A percentile compares a stretch with the other conserved stretches of the same genome.
Conservation (phyloP, 129 eudicot species). For the Erigeron canadensis region DNA sequence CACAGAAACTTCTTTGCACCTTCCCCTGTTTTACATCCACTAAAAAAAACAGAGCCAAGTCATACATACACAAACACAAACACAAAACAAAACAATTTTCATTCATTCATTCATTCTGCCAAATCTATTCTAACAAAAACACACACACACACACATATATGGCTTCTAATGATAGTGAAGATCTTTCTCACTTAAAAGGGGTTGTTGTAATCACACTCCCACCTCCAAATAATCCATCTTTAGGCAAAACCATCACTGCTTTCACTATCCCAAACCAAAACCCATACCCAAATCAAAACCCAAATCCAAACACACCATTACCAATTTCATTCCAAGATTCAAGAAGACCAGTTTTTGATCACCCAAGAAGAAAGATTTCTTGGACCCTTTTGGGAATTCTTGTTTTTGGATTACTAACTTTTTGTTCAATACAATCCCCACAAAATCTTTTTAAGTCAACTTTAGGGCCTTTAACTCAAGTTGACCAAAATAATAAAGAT, state of each 20-base stretch:
- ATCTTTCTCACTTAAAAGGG: slow-evolving; percentile 43
- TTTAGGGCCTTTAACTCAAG: slow-evolving; percentile 4
- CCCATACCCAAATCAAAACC: slow-evolving; percentile 12
- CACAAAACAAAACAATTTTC: neutral
- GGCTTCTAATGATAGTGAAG: slow-evolving; percentile 40
- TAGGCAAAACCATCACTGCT: slow-evolving; percentile 74
- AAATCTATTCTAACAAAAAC: slow-evolving; percentile 12
- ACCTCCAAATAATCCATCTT: slow-evolving; percentile 63
- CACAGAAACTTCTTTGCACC: slow-evolving; percentile 1
- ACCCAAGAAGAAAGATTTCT: slow-evolving; percentile 28
- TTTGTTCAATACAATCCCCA: slow-evolving; percentile 36
- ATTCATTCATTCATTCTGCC: neutral
- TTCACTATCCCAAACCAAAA: slow-evolving; percentile 42
- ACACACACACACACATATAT: slow-evolving; percentile 31
- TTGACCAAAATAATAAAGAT: slow-evolving; percentile 27
- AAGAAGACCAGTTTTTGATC: slow-evolving; percentile 22
- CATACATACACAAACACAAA: neutral
- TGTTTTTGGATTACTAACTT: slow-evolving; percentile 36
- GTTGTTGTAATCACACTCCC: slow-evolving; percentile 68
- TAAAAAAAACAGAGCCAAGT: neutral
- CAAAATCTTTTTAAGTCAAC: slow-evolving; percentile 27
- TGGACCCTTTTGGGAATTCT: slow-evolving; percentile 39
- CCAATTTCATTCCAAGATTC: slow-evolving; percentile 31
- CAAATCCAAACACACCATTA: slow-evolving; percentile 12
- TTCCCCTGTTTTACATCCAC: slow-evolving; percentile 3